phyloP scores from a whole-genome alignment of 2,329 filamentous ascomycete species.

The Cladosporium cucumerinum region DNA sequence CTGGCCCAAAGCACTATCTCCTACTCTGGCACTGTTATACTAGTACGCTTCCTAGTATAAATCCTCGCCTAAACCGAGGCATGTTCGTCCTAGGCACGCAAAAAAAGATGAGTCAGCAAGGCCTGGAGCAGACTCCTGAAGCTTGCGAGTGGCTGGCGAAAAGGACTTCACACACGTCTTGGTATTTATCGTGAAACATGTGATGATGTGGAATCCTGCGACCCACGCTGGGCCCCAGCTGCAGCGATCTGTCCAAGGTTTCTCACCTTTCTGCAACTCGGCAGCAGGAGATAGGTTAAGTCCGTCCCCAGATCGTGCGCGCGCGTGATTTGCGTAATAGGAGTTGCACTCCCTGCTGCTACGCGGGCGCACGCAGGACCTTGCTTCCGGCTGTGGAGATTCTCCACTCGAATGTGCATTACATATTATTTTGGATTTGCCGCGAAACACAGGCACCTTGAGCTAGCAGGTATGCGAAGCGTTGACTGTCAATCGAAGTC shows the following conservation, averaged over 20 bases:
- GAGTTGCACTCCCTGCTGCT: not conserved
- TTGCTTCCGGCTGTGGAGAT: not conserved
- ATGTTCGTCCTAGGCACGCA: not conserved
- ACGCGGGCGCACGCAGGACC: not conserved
- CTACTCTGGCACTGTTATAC: not conserved
- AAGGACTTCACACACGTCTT: not conserved
- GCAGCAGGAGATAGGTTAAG: not conserved
- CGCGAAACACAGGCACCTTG: not conserved
- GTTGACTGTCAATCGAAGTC: not conserved
- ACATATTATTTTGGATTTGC: not conserved
- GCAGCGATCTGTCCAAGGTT: conserved; percentile 1
- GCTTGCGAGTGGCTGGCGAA: not conserved
- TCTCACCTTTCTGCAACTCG: not conserved
- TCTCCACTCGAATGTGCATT: not conserved
- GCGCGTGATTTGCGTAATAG: not conserved
- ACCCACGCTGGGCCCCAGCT: not conserved
- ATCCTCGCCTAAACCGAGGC: not conserved
- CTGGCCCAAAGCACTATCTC: not conserved
- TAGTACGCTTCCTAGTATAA: not conserved
- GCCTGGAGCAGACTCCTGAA: not conserved
- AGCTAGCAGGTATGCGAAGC: not conserved
- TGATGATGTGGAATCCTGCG: not conserved
- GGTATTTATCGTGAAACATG: not conserved
- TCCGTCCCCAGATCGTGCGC: not conserved
- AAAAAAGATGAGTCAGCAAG: not conserved